Evolutionary conservation across 305 asterid species (phyloP), one percentile per base, ranked within the genome.

Genomic region (Solanum hybrid): DNA sequence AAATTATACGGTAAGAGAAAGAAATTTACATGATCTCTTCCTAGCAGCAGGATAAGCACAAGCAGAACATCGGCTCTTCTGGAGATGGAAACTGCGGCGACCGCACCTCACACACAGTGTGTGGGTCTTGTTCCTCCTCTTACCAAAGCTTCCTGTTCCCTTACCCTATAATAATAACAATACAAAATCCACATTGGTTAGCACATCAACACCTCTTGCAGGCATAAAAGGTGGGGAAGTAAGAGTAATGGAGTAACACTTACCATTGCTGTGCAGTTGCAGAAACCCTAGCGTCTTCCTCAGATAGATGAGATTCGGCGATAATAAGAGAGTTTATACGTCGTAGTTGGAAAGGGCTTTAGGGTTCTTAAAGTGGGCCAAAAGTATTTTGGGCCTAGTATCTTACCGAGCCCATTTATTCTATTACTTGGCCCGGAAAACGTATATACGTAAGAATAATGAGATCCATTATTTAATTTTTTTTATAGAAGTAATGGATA

Each of bases 61-160:
- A 29, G 98, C 99, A 46, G 98, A 88, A 91, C 99, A 96, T 22
- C 99, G 97, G 91, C 99, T 96, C 95, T 96, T 96, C 97, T 96
- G 99, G 77, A 96, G 96, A 88, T 96, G 99, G 90, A 96, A 96
- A 87, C 98, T 96, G 79, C 99, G 97, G 81, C 99, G 99, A 81
- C 99, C 99, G 72, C 99, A 96, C 90, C 99, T 92, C 90, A 96
- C 97, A 60, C 99, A 96, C 73, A 96, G 95, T 7, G 98, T 96
- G 98, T 96, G 99, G 1, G 99, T 95, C 95, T 96, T 96, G 98
- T 96, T 96, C 75, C 99, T 96, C 91, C 99, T 95, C 94, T 96
- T 96, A 34, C 99, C 99, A 46, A 96, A 96, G 37, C 98, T 95
- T 6, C 99, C 99, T 26, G 99, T 96, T 93, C 99, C 99, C 92